Conservation (phyloP, 1,284 basidiomycete species). For the Sphagnurus paluster region DNA sequence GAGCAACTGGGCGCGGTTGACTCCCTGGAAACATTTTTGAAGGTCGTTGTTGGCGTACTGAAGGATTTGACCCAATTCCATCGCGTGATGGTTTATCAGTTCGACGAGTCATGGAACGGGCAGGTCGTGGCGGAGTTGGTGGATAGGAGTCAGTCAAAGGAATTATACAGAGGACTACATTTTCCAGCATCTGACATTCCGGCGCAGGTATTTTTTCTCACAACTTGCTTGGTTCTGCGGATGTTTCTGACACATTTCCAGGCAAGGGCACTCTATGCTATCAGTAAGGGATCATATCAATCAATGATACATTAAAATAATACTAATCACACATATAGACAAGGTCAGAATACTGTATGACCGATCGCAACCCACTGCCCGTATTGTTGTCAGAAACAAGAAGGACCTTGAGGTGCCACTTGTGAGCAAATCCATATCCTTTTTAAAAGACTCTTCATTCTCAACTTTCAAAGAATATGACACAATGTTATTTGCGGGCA, state of each 20-base stretch:
- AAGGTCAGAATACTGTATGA: conserved; percentile 86
- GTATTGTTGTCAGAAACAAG: conserved; percentile 68
- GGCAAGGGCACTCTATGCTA: conserved; percentile 47
- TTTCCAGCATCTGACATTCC: conserved; percentile 67
- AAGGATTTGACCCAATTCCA: conserved; percentile 86
- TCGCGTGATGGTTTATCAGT: conserved; percentile 88
- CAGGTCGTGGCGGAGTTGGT: conserved; percentile 85
- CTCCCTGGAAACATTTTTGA: conserved; percentile 74
- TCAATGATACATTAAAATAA: too few relatives aligned
- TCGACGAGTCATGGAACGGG: conserved; percentile 73
- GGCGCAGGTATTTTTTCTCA: conserved; percentile 41
- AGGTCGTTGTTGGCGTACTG: conserved; percentile 78
- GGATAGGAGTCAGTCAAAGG: conserved; percentile 80
- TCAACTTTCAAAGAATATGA: conserved; percentile 66
- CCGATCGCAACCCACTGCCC: conserved; percentile 73
- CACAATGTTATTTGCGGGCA: conserved; percentile 82
- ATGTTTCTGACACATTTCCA: conserved; percentile 19
- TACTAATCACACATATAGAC: conserved; percentile 45
- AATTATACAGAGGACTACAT: conserved; percentile 76
- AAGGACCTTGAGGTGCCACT: conserved; percentile 74
- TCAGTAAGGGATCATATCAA: conserved; percentile 37
- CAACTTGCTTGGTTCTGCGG: not conserved
- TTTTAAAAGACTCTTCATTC: not conserved
- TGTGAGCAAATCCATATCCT: conserved; percentile 32
- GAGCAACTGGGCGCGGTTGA: conserved; percentile 77